Evolutionary conservation across 352 stramenopile genomes (phyloP), one percentile per base, ranked within the genome.

Genomic region (Labyrinthula sp.): DNA sequence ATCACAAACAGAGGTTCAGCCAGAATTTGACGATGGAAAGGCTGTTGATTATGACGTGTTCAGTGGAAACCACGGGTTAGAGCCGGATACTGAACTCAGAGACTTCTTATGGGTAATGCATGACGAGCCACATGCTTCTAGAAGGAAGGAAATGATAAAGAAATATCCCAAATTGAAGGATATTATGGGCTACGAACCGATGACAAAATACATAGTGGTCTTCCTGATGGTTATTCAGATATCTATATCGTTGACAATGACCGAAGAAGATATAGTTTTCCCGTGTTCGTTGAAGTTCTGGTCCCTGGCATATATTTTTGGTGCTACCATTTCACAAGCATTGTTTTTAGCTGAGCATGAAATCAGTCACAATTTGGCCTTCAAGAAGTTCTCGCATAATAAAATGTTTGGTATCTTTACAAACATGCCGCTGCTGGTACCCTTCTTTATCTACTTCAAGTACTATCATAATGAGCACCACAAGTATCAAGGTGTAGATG

Each of bases 381-480:
- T 88, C 58, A 86, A 90, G 60, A 77, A 67, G 33, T 67, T 77
- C 0, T 29, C 77, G 14, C 60, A 71, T 54, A 96, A 96, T 65
- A 67, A 75, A 40, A 38, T 88, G 14, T 62, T 92, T 8, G 73
- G 66, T 12, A 79, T 96, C 45, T 55, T 95, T 26, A 74, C 79
- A 5, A 95, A 95, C 62, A 59, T 89, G 37, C 77, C 82, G 2
- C 69, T 94, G 18, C 74, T 71, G 9, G 67, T 96, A 29, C 83
- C 87, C 0, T 79, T 24, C 18, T 30, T 28, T 41, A 67, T 50
- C 31, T 36, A 77, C 18, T 95, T 96, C 64, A 93, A 90, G 65
- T 64, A 79, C 7, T 95, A 96, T 66, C 86, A 96, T 64, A 76
- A 91, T 60, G 81, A 93, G 54, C 86, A 96, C 70, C 86, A 95